These are phyloP conservation scores for Lepidium sativum DNA, from an alignment of 345 rosid species.

Conservation along the genomic window DNA sequence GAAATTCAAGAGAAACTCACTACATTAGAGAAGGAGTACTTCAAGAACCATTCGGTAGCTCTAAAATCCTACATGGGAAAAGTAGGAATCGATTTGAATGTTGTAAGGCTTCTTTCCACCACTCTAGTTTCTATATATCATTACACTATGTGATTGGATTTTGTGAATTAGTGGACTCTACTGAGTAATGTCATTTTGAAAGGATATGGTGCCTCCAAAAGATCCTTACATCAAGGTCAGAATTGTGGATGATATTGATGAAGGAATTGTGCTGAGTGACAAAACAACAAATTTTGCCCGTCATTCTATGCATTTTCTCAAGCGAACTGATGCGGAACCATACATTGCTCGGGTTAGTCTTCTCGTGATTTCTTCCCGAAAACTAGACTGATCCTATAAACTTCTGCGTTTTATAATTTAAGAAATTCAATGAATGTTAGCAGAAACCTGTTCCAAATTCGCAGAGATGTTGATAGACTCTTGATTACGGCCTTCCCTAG, in stretches of 20 bases:
- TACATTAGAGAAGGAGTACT: constrained; percentile 57
- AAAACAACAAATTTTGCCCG: constrained; percentile 64
- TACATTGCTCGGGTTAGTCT: constrained; percentile 72
- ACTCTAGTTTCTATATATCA: background rate
- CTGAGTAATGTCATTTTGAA: background rate
- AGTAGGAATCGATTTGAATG: constrained; percentile 65
- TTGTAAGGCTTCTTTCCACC: constrained; percentile 37
- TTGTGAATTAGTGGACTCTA: background rate
- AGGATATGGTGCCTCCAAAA: constrained; percentile 98
- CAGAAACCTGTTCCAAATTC: no score
- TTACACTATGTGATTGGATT: background rate
- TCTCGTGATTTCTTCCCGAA: background rate
- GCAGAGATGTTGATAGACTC: no score
- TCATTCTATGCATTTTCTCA: constrained; percentile 89
- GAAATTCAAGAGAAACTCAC: constrained; percentile 70
- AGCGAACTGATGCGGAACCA: constrained; percentile 88
- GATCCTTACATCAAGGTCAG: constrained; percentile 92
- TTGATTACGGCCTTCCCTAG: no score
- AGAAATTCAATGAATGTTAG: no score
- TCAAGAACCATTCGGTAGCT: constrained; percentile 55
- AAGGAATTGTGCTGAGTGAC: constrained; percentile 60
- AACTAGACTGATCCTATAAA: no score
- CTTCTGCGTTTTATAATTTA: no score
- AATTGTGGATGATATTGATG: constrained; percentile 72
- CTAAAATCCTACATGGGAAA: constrained; percentile 66